Evolutionary conservation across 2,329 filamentous ascomycete species (phyloP), one percentile per base, ranked within the genome.

Genomic region (Colletotrichum chrysophilum): DNA sequence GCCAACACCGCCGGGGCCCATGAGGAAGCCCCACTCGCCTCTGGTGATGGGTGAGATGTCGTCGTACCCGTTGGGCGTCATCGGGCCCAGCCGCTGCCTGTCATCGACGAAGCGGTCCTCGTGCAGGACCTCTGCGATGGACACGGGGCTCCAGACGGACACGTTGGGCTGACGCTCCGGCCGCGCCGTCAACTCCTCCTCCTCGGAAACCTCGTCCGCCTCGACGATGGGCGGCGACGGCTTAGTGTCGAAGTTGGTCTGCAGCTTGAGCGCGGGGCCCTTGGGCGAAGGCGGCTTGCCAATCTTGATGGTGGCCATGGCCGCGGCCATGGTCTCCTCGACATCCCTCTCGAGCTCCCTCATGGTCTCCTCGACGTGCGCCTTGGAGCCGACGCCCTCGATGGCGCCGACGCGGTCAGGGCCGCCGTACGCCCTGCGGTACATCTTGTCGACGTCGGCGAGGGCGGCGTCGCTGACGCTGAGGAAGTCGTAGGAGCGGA

Each of bases 21-120:
- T 90, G 78, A 93, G 81, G 79, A 91, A 91, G 0, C 90, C 89
- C 91, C 91, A 93, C 82, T 93, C 91, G 7, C 90, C 90, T 55
- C 89, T 86, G 10, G 91, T 93, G 28, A 90, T 88, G 7, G 91
- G 91, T 66, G 90, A 92, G 71, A 93, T 90, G 79, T 93, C 91
- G 24, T 91, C 91, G 77, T 90, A 91, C 9, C 85, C 88, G 77
- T 92, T 91, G 2, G 91, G 91, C 72, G 91, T 93, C 83, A 85
- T 81, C 2, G 91, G 88, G 0, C 89, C 90, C 24, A 87, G 77
- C 64, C 74, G 80, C 70, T 81, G 80, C 32, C 77, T 58, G 66
- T 77, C 65, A 65, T 69, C 48, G 66, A 34, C 74, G 55, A 69
- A 74, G 58, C 9, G 78, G 5, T 66, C 79, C 16, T 80, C 79